These are phyloP conservation scores for Botrytis deweyae DNA, from an alignment of 2,329 filamentous ascomycete species.

Conservation along the genomic window DNA sequence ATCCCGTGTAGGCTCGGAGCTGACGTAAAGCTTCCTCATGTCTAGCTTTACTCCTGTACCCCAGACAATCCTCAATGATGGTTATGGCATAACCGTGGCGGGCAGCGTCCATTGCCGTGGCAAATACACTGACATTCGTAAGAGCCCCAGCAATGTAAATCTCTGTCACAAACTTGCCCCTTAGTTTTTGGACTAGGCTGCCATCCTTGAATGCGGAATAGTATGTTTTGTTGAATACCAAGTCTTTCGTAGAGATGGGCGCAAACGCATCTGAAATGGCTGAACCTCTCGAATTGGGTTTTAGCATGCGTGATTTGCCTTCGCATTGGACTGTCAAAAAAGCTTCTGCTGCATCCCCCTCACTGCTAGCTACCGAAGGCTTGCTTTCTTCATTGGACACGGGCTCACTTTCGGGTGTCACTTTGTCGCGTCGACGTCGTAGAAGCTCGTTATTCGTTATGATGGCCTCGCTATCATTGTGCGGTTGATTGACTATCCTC, in stretches of 20 bases:
- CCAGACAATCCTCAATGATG: slow-evolving; percentile 84
- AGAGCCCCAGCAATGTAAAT: slow-evolving; percentile 85
- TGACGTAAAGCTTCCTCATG: slow-evolving; percentile 49
- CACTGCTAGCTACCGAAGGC: slow-evolving; percentile 20
- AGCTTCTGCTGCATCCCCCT: slow-evolving; percentile 29
- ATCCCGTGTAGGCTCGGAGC: slow-evolving; percentile 37
- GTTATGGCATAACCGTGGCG: slow-evolving; percentile 85
- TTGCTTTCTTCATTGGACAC: slow-evolving; percentile 17
- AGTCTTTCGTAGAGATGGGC: slow-evolving; percentile 42
- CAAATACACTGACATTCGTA: slow-evolving; percentile 85
- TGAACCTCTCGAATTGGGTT: slow-evolving; percentile 28
- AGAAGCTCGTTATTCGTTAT: slow-evolving; percentile 37
- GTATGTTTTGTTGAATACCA: slow-evolving; percentile 64
- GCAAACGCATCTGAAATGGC: slow-evolving; percentile 12
- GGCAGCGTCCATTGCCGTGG: slow-evolving; percentile 87
- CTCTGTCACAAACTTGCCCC: slow-evolving; percentile 85
- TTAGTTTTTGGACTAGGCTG: slow-evolving; percentile 69
- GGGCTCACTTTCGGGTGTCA: slow-evolving; percentile 22
- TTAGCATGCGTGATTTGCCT: slow-evolving; percentile 44
- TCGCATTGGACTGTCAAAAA: slow-evolving; percentile 35
- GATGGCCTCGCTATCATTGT: slow-evolving; percentile 36
- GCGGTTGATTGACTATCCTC: slow-evolving; percentile 53
- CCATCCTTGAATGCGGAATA: slow-evolving; percentile 86
- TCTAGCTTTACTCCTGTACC: slow-evolving; percentile 68
- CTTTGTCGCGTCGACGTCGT: background rate